These are phyloP conservation scores for Ambispora gerdemannii DNA, from an alignment of 192 early-diverging fungal species.

Conservation along the genomic window DNA sequence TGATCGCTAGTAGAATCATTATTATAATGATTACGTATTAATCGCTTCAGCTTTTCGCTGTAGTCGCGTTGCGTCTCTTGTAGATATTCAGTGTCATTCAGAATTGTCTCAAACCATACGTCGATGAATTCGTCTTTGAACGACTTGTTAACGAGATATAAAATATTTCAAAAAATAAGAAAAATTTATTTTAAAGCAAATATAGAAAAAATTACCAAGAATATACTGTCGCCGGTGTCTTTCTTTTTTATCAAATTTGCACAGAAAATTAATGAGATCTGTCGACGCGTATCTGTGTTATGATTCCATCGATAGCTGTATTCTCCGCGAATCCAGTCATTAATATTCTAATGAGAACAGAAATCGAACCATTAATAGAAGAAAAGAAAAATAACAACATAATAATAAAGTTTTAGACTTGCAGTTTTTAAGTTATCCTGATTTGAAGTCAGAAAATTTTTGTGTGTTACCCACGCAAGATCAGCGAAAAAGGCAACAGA, in stretches of 20 bases:
- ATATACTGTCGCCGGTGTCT: not conserved
- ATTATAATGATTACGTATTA: not conserved
- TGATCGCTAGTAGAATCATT: not conserved
- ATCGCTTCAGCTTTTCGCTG: not conserved
- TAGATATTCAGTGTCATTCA: not conserved
- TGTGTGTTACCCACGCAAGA: not conserved
- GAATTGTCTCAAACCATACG: not conserved
- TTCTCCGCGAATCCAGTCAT: not conserved
- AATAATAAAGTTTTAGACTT: too few relatives aligned
- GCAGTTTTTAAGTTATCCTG: too few relatives aligned
- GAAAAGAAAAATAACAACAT: too few relatives aligned
- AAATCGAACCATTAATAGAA: not conserved
- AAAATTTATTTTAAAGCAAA: not conserved
- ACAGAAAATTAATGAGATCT: not conserved
- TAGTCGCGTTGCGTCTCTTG: not conserved
- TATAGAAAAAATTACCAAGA: not conserved
- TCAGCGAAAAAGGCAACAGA: not conserved
- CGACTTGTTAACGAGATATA: not conserved
- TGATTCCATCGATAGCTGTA: not conserved
- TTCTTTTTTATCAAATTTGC: not conserved
- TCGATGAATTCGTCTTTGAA: not conserved
- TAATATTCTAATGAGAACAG: not conserved
- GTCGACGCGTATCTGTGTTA: not conserved
- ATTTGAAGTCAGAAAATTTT: too few relatives aligned
- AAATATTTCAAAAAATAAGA: not conserved